Percentiles rank a stretch among this genome's conserved stretches.
Evolutionary conservation across 371 early-diverging fungal species (phyloP).

Genomic region (Cokeromyces recurvatus): DNA sequence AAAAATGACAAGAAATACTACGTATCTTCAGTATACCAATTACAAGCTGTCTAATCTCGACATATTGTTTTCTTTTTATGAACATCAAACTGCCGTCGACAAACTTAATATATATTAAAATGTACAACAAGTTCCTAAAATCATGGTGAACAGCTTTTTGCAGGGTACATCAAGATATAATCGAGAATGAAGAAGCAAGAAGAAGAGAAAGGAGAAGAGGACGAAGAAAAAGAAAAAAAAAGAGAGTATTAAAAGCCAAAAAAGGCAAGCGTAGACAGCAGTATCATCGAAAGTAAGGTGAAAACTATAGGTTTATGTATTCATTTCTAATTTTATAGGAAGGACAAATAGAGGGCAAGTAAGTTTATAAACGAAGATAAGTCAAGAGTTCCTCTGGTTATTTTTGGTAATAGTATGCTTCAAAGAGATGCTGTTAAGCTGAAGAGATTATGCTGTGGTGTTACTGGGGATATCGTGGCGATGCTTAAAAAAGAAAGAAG

Average conservation of each 20-base stretch:
- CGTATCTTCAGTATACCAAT: no score
- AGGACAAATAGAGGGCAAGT: not conserved
- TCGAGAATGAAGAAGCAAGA: not conserved
- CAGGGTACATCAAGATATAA: slow-evolving; percentile 7
- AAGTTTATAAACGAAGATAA: not conserved
- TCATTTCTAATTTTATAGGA: no score
- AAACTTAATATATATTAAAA: not conserved
- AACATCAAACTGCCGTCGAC: not conserved
- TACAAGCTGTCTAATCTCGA: not conserved
- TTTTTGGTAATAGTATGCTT: not conserved
- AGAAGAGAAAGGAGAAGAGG: no score
- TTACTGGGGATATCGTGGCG: not conserved
- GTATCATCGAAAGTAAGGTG: no score
- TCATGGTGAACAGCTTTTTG: slow-evolving; percentile 7
- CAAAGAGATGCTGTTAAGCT: not conserved
- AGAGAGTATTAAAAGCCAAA: not conserved
- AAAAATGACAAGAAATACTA: no score
- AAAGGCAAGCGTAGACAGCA: no score
- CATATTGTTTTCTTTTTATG: not conserved
- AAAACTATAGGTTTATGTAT: no score
- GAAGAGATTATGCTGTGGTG: not conserved
- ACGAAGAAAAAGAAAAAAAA: no score
- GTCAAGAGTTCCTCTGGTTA: not conserved
- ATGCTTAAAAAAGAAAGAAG: no score
- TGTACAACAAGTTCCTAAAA: not conserved